A percentile compares a stretch with the other conserved stretches of the same genome.
These are phyloP conservation scores for Handroanthus guayacan DNA, from an alignment of 257 asterid genomes.

Conservation along the genomic window DNA sequence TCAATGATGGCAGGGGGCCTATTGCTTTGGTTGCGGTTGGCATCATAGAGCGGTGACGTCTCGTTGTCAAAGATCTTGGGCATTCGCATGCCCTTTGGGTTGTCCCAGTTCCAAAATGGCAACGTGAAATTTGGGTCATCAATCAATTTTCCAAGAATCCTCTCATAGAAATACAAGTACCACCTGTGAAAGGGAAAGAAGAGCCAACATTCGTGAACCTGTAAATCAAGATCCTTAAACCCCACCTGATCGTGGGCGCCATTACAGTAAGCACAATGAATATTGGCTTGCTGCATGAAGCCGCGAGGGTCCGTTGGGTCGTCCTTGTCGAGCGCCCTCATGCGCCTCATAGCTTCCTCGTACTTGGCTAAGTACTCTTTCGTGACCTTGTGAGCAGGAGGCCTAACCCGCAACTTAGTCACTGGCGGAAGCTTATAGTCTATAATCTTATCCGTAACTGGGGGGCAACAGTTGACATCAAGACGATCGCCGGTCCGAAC, in stretches of 20 bases:
- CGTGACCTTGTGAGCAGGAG: constrained; percentile 46
- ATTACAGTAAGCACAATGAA: constrained; percentile 59
- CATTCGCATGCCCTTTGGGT: constrained; percentile 50
- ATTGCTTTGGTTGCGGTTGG: background rate
- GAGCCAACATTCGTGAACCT: constrained; percentile 52
- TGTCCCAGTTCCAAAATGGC: constrained; percentile 53
- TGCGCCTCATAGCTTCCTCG: constrained; percentile 39
- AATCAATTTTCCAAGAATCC: constrained; percentile 43
- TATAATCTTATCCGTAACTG: constrained; percentile 19
- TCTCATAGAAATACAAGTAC: constrained; percentile 30
- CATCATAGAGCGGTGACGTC: too few relatives aligned
- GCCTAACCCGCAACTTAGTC: constrained; percentile 33
- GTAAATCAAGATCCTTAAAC: constrained; percentile 32
- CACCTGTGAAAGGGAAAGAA: constrained; percentile 63
- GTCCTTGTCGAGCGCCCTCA: constrained; percentile 29
- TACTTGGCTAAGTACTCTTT: constrained; percentile 43
- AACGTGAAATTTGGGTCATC: constrained; percentile 45
- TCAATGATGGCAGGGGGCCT: constrained; percentile 47
- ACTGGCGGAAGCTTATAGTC: constrained; percentile 46
- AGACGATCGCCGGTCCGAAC: constrained; percentile 18
- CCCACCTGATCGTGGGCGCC: constrained; percentile 58
- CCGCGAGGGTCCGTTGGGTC: constrained; percentile 63
- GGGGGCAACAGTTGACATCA: constrained; percentile 57
- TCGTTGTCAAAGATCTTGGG: too few relatives aligned
- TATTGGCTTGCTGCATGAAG: constrained; percentile 31